Base-by-base conservation (phyloP, 2,329 filamentous ascomycete genomes). In the Penicillium sp. region DNA sequence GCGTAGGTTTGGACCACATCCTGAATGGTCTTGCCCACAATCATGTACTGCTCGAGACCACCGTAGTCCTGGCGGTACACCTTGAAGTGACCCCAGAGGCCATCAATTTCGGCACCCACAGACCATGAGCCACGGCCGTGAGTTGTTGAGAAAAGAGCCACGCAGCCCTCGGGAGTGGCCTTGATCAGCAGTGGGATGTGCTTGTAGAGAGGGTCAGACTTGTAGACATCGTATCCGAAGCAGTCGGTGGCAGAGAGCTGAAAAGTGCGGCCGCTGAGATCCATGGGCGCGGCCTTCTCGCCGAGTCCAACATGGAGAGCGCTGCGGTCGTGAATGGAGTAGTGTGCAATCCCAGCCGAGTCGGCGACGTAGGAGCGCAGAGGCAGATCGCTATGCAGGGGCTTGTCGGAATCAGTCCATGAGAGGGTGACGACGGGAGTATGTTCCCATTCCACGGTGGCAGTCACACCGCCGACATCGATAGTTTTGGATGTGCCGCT, bases 21-120 rank as follows among this genome's bases (percentile, higher is more conserved):
- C 43, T 78, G 74, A 3, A 86, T 65, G 0, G 80, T 86, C 51
- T 74, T 74, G 9, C 83, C 84, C 1, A 85, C 72, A 33, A 87
- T 77, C 15, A 81, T 68, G 50, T 86, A 87, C 63, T 86, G 77
- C 56, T 87, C 84, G 0, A 87, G 68, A 0, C 84, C 84, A 15
- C 84, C 84, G 47, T 83, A 77, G 44, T 84, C 81, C 61, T 87
- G 84, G 6, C 83, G 76, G 53, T 85, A 86, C 14, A 85, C 81
- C 59, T 87, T 87, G 74, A 80, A 87, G 41, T 77, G 77, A 0
- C 84, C 84, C 82, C 83, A 87, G 65, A 87, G 76, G 18, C 84
- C 83, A 55, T 88, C 84, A 63, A 87, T 83, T 60, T 87, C 84
- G 1, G 79, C 79, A 2, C 84, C 84, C 6, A 87, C 71, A 7